phyloP scores from a whole-genome alignment of 1,139 yeast species.

The Diutina ranongensis region DNA sequence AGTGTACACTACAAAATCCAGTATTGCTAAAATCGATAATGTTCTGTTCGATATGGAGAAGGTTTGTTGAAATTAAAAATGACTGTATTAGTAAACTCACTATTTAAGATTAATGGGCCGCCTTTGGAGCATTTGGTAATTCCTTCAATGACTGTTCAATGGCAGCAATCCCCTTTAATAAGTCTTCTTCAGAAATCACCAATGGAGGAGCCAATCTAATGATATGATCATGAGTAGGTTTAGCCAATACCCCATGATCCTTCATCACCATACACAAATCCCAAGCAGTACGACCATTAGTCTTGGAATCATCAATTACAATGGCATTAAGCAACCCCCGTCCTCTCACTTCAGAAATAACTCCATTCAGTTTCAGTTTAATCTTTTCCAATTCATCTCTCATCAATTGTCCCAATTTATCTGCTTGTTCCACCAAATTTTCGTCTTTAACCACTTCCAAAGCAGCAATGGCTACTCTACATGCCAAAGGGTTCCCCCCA shows the following conservation, averaged over 20 bases:
- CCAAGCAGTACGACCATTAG: slow-evolving; percentile 93
- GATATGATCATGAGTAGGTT: slow-evolving; percentile 94
- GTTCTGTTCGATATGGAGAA: too few species aligned
- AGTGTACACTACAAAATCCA: too few species aligned
- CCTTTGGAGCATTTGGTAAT: slow-evolving; percentile 42
- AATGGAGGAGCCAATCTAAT: slow-evolving; percentile 95
- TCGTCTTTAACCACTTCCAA: slow-evolving; percentile 84
- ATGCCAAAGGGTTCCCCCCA: slow-evolving; percentile 96
- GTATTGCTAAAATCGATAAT: too few species aligned
- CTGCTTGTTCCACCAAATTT: slow-evolving; percentile 70
- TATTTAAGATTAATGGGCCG: slow-evolving; percentile 23
- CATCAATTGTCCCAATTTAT: slow-evolving; percentile 58
- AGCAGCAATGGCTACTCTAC: slow-evolving; percentile 92
- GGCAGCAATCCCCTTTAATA: slow-evolving; percentile 67
- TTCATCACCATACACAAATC: slow-evolving; percentile 87
- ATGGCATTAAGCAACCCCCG: slow-evolving; percentile 83
- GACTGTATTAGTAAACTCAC: not conserved
- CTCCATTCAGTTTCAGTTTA: slow-evolving; percentile 50
- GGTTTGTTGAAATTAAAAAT: too few species aligned
- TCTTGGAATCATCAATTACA: slow-evolving; percentile 74
- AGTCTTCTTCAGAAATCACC: slow-evolving; percentile 80
- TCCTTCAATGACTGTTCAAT: slow-evolving; percentile 52
- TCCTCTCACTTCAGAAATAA: slow-evolving; percentile 88
- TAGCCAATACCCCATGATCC: slow-evolving; percentile 81
- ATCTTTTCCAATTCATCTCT: slow-evolving; percentile 55